Base-by-base conservation (phyloP, 2,329 filamentous ascomycete genomes). In the Diplodia sapinea region DNA sequence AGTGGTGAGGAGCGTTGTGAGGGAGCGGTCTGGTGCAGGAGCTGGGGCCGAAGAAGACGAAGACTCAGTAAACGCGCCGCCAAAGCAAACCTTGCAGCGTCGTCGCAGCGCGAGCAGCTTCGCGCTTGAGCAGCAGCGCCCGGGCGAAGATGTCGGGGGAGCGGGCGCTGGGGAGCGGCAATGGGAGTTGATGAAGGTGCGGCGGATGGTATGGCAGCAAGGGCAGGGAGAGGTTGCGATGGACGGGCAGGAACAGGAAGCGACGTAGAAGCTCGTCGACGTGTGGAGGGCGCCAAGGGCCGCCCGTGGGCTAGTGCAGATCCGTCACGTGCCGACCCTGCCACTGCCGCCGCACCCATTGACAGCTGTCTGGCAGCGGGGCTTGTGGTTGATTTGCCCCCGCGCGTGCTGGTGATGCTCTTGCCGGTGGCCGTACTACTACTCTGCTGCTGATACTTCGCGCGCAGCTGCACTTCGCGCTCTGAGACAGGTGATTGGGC, bases 121-220 rank as follows among this genome's bases (percentile, higher is more conserved):
- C 40, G 57, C 43, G 57, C 57, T n/a, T 49, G 26, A 62, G 59
- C 43, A 63, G 59, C 59, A 63, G 59, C 59, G 31, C 59, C 59
- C 59, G 59, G 57, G 59, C 43, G 62, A 49, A 51, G 33, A 47
- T 36, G 33, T 43, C 8, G 15, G 62, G 7, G 17, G 62, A 43
- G 20, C 50, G 23, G 23, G 50, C 36, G 62, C n/a, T 13, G 66
- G 72, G 74, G 68, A 71, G 69, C 70, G 71, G 73, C 59, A 54
- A 51, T 54, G 59, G 36, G 47, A 49, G 51, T 40, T 51, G 64
- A 67, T 66, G 64, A 26, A 69, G 65, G 49, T 64, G 61, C 20
- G 56, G 54, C 29, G 57, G 66, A 62, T 33, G 65, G 49, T 31
- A 47, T n/a, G 65, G 47, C 20, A 43, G 29, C 49, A 52, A 57